Conservation (phyloP, 1,139 yeast genomes). For the Lodderomyces parapsilosis region DNA sequence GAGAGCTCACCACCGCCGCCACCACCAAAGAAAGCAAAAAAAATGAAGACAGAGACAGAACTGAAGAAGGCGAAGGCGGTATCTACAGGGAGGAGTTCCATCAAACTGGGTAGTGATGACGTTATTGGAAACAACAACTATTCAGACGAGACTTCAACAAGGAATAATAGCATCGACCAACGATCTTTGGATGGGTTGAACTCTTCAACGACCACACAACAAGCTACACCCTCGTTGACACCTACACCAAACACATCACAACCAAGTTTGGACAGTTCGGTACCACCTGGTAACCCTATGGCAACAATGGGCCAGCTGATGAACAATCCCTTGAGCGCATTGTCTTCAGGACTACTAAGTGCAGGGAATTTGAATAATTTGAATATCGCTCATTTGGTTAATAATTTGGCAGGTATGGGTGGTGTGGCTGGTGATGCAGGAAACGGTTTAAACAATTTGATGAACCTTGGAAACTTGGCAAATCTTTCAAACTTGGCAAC, state of each 20-base stretch:
- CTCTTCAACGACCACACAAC: constrained; percentile 14
- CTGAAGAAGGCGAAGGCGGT: not conserved
- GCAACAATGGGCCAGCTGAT: constrained; percentile 8
- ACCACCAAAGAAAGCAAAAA: constrained; percentile 6
- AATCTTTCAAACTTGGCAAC: constrained; percentile 43
- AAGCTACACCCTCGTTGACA: constrained; percentile 22
- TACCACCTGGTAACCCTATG: not conserved
- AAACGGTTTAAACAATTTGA: constrained; percentile 25
- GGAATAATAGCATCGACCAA: constrained; percentile 2
- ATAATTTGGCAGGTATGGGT: constrained; percentile 34
- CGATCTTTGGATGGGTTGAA: not conserved
- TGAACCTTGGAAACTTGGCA: constrained; percentile 39
- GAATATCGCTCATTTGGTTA: constrained; percentile 45
- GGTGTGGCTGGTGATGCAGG: constrained; percentile 16
- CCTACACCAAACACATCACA: constrained; percentile 16
- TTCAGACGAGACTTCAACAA: not conserved
- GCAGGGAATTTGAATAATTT: constrained; percentile 49
- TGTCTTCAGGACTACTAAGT: constrained; percentile 24
- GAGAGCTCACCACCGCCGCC: constrained; percentile 1
- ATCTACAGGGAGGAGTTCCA: not conserved
- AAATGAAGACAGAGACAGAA: not conserved
- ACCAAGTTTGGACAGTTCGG: not conserved
- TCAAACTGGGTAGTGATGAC: not conserved
- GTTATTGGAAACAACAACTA: not conserved
- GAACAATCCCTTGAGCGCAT: constrained; percentile 14